Conservation (phyloP, 2,329 filamentous ascomycete species). For the Didymella keratinophila region DNA sequence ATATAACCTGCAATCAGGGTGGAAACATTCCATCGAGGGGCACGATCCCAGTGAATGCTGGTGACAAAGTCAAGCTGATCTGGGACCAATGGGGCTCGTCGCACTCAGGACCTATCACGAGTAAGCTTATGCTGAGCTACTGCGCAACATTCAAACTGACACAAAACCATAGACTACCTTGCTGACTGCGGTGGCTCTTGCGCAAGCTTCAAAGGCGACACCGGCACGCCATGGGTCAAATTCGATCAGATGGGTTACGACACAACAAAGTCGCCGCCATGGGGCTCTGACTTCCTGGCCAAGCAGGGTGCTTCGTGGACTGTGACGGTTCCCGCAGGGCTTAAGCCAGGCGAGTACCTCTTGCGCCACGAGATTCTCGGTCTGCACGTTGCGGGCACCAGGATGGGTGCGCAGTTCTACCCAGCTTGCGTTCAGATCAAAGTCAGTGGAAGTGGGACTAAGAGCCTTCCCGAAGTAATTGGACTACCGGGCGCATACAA, state of each 20-base stretch:
- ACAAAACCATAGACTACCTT: background rate
- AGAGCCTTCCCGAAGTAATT: background rate
- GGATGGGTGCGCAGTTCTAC: background rate
- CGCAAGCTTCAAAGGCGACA: background rate
- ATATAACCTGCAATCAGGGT: background rate
- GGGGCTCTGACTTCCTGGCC: background rate
- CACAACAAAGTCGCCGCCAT: background rate
- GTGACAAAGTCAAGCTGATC: background rate
- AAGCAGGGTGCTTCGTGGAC: background rate
- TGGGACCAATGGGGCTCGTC: background rate
- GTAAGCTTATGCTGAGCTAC: background rate
- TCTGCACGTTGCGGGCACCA: background rate
- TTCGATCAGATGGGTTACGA: background rate
- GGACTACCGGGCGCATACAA: background rate
- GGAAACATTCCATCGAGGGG: background rate
- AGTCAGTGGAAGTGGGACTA: background rate
- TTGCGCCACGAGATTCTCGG: background rate
- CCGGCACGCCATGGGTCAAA: background rate
- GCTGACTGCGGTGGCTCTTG: background rate
- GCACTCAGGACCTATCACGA: background rate
- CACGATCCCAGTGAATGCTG: background rate
- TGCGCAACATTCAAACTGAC: background rate
- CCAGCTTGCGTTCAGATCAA: background rate
- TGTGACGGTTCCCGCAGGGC: background rate
- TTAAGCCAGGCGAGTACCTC: background rate